A percentile compares a stretch with the other conserved stretches of the same genome.
These are phyloP conservation scores for Brassica nigra DNA, from an alignment of 345 rosid genomes.

Conservation along the genomic window DNA sequence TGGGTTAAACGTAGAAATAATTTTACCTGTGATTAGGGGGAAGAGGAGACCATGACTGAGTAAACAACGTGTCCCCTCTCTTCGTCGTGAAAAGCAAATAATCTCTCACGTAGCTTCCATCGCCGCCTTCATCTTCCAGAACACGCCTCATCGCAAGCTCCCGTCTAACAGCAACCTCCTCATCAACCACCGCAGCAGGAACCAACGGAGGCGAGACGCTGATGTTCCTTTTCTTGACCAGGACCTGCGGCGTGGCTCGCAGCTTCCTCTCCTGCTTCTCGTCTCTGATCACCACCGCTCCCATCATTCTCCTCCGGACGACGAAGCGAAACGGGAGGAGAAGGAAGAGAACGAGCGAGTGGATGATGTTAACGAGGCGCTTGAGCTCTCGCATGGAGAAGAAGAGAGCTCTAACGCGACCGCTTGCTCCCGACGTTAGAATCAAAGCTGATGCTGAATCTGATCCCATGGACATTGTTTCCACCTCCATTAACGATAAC, in stretches of 20 bases:
- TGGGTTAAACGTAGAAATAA: background rate
- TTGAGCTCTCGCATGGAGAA: conserved; percentile 57
- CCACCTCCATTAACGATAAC: conserved; percentile 46
- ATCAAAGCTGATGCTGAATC: conserved; percentile 50
- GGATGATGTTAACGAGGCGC: conserved; percentile 45
- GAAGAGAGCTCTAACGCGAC: conserved; percentile 66
- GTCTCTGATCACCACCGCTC: conserved; percentile 44
- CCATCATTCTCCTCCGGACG: conserved; percentile 38
- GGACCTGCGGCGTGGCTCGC: conserved; percentile 48
- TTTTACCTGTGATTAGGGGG: conserved; percentile 56
- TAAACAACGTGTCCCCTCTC: conserved; percentile 75
- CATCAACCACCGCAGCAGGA: conserved; percentile 46
- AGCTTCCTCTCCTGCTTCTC: conserved; percentile 43
- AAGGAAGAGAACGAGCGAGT: conserved; percentile 55
- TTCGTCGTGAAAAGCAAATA: conserved; percentile 53
- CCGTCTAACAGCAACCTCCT: conserved; percentile 65
- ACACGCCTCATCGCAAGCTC: conserved; percentile 66
- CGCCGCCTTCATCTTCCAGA: conserved; percentile 55
- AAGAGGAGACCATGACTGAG: conserved; percentile 77
- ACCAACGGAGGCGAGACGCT: conserved; percentile 28
- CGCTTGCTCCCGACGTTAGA: conserved; percentile 87
- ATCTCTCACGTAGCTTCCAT: conserved; percentile 49
- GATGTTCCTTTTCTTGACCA: conserved; percentile 53
- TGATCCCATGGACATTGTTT: conserved; percentile 36
- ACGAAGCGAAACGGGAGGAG: conserved; percentile 56